These are phyloP conservation scores for Colletotrichum graminicola DNA, from an alignment of 2,329 filamentous ascomycete species.

Conservation along the genomic window DNA sequence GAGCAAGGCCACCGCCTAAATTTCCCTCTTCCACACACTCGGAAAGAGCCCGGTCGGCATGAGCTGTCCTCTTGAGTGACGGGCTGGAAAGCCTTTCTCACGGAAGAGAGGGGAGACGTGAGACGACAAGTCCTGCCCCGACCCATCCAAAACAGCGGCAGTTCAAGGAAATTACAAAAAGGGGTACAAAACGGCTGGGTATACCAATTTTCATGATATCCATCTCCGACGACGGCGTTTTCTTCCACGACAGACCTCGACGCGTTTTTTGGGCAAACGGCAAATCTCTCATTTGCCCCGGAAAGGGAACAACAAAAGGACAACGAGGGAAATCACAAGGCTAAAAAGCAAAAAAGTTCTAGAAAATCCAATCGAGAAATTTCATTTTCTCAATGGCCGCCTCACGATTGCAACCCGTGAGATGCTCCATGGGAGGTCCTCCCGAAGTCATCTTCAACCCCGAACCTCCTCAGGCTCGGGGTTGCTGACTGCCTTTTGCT, in stretches of 20 bases:
- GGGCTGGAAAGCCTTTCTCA: slow-evolving; percentile 4
- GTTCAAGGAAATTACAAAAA: slow-evolving; percentile 33
- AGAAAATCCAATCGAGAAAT: slow-evolving; percentile 53
- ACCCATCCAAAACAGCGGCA: slow-evolving; percentile 28
- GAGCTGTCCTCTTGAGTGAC: background rate
- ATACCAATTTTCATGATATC: slow-evolving; percentile 19
- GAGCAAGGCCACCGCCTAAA: slow-evolving; percentile 73
- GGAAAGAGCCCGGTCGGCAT: background rate
- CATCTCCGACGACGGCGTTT: slow-evolving; percentile 32
- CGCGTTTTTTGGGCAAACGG: slow-evolving; percentile 33
- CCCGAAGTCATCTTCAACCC: slow-evolving; percentile 66
- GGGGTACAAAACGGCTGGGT: slow-evolving; percentile 13
- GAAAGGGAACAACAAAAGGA: slow-evolving; percentile 43
- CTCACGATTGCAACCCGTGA: slow-evolving; percentile 73
- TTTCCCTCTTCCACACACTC: slow-evolving; percentile 11
- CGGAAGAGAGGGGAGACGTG: background rate
- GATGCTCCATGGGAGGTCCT: slow-evolving; percentile 82
- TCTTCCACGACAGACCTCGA: slow-evolving; percentile 21
- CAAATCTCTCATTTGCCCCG: slow-evolving; percentile 15
- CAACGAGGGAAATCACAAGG: slow-evolving; percentile 43
- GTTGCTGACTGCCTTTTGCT: slow-evolving; percentile 32
- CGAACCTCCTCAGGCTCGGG: slow-evolving; percentile 14
- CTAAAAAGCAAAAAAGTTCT: slow-evolving; percentile 45
- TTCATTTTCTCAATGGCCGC: slow-evolving; percentile 77
- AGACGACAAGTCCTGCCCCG: background rate